Base-by-base conservation (phyloP, 768 basidiomycete species). In the Panaeolus papilionaceus region DNA sequence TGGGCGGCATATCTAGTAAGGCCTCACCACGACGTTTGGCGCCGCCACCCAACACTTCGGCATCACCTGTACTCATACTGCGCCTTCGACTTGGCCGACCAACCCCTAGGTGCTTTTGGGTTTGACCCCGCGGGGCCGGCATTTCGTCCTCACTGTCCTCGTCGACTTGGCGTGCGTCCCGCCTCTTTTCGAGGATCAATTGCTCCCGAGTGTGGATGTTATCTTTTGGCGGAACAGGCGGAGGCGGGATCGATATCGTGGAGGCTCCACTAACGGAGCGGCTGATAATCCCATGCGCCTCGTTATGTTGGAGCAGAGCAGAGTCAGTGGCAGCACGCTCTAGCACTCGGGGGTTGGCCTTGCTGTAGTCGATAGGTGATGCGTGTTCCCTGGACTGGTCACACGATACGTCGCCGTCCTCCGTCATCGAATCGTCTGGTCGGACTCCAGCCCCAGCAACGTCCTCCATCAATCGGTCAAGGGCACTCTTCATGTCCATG, bases 61-160 rank as follows among this genome's bases (percentile, higher is more conserved):
- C 89, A 75, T 94, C 94, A 9, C 90, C 89, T 1, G 92, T 93
- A 73, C 92, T 94, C 84, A 88, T 86, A 75, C 92, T 96, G 65
- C 92, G 82, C 70, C 92, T 81, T 64, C 86, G 81, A 65, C 83
- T 87, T 11, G 89, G 88, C 45, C 90, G 78, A 28, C 85, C 82
- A 45, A 81, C 78, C 0, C 80, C 81, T 37, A 82, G 74, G 39
- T 77, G 68, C 62, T 70, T 69, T 47, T 78, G 79, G 49, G 72
- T 69, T 51, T 67, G 67, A 44, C 72, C 68, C n/a, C 66, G 68
- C 38, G 68, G 65, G 61, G 66, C 47, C 67, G 67, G 63, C 18
- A 37, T 67, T 37, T 69, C 69, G 3, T 39, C 61, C 2, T 68
- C 65, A 20, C 66, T 62, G 12, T 67, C 72, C 67, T 79, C 78